These are phyloP conservation scores for Omphalea diandra DNA, from an alignment of 441 rosid genomes.

Conservation along the genomic window DNA sequence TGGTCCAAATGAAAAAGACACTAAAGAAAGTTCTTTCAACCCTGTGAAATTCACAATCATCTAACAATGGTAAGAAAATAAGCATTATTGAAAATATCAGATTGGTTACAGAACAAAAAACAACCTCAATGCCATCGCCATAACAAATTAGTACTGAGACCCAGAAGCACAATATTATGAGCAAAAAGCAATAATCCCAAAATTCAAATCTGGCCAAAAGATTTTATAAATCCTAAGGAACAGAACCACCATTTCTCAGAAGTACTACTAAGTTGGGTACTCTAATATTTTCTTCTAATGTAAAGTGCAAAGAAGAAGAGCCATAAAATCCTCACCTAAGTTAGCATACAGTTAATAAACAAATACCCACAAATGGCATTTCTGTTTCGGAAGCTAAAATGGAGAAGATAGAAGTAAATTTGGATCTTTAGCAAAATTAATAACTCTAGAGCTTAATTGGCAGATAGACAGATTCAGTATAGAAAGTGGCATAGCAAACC, in stretches of 20 bases:
- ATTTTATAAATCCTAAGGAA: background rate
- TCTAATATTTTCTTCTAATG: too few species aligned
- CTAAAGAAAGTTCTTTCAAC: background rate
- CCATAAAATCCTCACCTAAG: background rate
- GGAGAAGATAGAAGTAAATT: too few species aligned
- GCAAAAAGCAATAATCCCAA: background rate
- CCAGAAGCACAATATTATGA: background rate
- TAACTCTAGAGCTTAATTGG: too few species aligned
- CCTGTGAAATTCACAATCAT: background rate
- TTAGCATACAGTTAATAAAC: background rate
- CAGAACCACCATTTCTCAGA: background rate
- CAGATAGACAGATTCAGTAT: too few species aligned
- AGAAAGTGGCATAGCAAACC: too few species aligned
- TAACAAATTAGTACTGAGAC: constrained; percentile 5
- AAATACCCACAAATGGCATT: background rate
- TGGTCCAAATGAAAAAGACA: background rate
- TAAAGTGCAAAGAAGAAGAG: too few species aligned
- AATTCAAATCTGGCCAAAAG: background rate
- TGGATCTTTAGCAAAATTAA: too few species aligned
- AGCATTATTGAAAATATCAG: background rate
- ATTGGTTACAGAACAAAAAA: background rate
- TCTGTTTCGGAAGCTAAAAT: background rate
- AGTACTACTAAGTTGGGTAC: background rate
- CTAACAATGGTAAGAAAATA: background rate
- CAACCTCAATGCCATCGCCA: background rate